Percentiles rank a stretch among this genome's conserved stretches.
Evolutionary conservation across 768 basidiomycete species (phyloP).

Genomic region (Calvatia gigantea): DNA sequence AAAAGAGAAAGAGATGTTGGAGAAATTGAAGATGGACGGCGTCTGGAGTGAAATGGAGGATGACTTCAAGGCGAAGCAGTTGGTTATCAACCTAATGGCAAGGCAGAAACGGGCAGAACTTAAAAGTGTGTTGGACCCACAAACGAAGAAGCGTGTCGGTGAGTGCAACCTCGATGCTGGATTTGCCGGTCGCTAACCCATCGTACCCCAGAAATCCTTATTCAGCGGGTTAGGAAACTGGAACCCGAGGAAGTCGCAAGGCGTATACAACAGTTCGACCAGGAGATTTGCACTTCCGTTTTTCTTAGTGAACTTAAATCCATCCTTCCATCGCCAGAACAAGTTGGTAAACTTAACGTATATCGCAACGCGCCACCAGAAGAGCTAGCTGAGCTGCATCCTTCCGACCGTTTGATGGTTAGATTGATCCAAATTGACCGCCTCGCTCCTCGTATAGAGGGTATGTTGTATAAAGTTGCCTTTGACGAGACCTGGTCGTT

Average conservation of each 20-base stretch:
- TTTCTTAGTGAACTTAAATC: conserved; percentile 89
- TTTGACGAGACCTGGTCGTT: conserved; percentile 86
- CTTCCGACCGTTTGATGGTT: conserved; percentile 95
- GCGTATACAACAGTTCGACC: conserved; percentile 84
- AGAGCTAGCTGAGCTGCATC: conserved; percentile 86
- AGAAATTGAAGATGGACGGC: conserved; percentile 78
- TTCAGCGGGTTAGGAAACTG: conserved; percentile 79
- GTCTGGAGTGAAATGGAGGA: conserved; percentile 97
- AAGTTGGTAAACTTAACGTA: conserved; percentile 87
- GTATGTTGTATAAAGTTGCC: conserved; percentile 90
- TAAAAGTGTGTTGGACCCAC: conserved; percentile 85
- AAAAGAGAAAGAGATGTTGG: conserved; percentile 76
- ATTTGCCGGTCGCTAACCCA: background rate
- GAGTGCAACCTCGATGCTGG: conserved; percentile 26
- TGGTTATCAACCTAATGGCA: conserved; percentile 86
- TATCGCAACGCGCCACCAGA: conserved; percentile 84
- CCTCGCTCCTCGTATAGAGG: conserved; percentile 81
- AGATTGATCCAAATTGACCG: conserved; percentile 93
- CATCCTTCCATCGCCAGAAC: conserved; percentile 85
- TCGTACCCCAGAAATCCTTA: conserved; percentile 72
- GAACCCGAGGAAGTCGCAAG: conserved; percentile 84
- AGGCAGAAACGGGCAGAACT: conserved; percentile 86
- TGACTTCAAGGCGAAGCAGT: conserved; percentile 94
- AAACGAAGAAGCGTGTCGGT: conserved; percentile 94
- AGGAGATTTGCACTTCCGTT: conserved; percentile 79